These are phyloP conservation scores for Lolium multiflorum DNA, from an alignment of 176 grass and related monocot species.

Conservation along the genomic window DNA sequence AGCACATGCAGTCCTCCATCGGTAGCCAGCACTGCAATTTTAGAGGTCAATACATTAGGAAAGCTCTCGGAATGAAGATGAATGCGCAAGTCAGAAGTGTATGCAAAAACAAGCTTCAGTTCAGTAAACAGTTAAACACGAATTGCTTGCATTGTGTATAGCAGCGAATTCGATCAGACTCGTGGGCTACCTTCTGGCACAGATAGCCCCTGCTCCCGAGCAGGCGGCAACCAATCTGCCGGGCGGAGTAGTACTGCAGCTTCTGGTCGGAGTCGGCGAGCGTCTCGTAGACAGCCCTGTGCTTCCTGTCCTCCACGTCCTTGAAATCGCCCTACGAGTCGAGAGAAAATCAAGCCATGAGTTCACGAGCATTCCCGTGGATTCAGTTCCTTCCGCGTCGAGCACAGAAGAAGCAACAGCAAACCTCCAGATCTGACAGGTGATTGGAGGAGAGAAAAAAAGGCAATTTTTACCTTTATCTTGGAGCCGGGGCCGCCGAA, in stretches of 20 bases:
- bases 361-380: neutral
- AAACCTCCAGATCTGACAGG: neutral
- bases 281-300: constrained; percentile 69
- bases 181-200: constrained; percentile 72
- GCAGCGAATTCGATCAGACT: neutral
- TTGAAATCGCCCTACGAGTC: constrained; percentile 74
- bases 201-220: constrained; percentile 79
- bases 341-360: constrained; percentile 10
- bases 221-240: constrained; percentile 92
- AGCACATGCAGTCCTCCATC: constrained; percentile 89
- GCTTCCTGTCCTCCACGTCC: constrained; percentile 79
- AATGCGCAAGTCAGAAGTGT: neutral
- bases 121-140: neutral
- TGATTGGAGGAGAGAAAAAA: neutral
- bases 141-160: constrained; percentile 13
- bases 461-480: constrained; percentile 52
- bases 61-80: neutral
- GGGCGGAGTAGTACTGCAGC: constrained; percentile 82
- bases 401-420: neutral
- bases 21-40: constrained; percentile 89
- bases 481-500: constrained; percentile 81
- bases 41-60: neutral
- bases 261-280: constrained; percentile 78
- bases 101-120: neutral
- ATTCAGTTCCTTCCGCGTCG: neutral